phyloP scores from a whole-genome alignment of 192 early-diverging fungal genomes.

The Podila horticola region DNA sequence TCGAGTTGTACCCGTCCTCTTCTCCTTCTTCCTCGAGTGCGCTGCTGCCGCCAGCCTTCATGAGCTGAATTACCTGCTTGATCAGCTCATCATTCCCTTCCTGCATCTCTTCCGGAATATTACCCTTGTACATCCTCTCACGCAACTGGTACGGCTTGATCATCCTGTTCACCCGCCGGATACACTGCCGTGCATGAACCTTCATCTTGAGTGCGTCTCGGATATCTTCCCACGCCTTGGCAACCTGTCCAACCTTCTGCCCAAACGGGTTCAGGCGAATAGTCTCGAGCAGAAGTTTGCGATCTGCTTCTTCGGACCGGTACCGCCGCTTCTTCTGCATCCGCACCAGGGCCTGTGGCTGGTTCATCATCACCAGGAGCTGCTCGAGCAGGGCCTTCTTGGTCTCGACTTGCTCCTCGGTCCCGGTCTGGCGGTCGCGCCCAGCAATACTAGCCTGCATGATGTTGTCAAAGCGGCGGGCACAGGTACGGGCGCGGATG shows the following conservation, averaged over 20 bases:
- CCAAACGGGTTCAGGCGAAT: slow-evolving; percentile 45
- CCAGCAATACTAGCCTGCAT: slow-evolving; percentile 43
- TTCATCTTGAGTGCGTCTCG: slow-evolving; percentile 41
- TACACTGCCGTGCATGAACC: slow-evolving; percentile 44
- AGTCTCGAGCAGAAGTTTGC: slow-evolving; percentile 24
- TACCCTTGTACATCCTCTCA: slow-evolving; percentile 42
- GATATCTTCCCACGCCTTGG: slow-evolving; percentile 48
- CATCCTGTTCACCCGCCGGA: slow-evolving; percentile 45
- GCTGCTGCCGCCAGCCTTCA: slow-evolving; percentile 20
- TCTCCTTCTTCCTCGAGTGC: slow-evolving; percentile 4
- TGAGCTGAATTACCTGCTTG: slow-evolving; percentile 46
- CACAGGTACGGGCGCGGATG: slow-evolving; percentile 38
- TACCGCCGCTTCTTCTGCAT: slow-evolving; percentile 50
- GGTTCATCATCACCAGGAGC: slow-evolving; percentile 48
- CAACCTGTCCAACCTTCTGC: slow-evolving; percentile 44
- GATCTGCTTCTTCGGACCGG: slow-evolving; percentile 43
- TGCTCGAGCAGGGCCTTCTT: slow-evolving; percentile 37
- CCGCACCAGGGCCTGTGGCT: slow-evolving; percentile 38
- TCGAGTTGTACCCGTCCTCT: slow-evolving; percentile 20
- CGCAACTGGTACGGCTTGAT: slow-evolving; percentile 37
- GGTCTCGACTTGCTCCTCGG: slow-evolving; percentile 32
- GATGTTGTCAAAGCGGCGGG: slow-evolving; percentile 45
- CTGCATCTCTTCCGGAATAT: slow-evolving; percentile 39
- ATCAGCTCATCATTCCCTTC: slow-evolving; percentile 40
- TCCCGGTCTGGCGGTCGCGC: slow-evolving; percentile 23